A percentile compares a stretch with the other conserved stretches of the same genome.
These are phyloP conservation scores for Cucurbita pepo DNA, from an alignment of 306 rosid genomes.

Conservation along the genomic window DNA sequence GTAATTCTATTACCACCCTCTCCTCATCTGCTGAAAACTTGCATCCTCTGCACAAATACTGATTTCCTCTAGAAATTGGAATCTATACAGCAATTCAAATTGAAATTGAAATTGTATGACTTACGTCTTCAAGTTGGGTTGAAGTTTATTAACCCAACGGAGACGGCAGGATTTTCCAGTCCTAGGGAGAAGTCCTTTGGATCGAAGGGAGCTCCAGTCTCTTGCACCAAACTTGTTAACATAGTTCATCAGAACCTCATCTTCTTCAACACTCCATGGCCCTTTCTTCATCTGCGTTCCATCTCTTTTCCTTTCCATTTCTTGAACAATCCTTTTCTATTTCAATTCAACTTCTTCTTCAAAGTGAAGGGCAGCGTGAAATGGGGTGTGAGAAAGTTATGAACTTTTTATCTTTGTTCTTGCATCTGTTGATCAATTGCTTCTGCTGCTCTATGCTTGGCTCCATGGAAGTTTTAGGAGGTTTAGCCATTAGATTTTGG, in stretches of 20 bases:
- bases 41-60: constrained; percentile 33
- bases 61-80: neutral
- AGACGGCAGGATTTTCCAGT: constrained; percentile 94
- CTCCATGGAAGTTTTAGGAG: too few species aligned
- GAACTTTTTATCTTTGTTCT: neutral
- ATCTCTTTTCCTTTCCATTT: constrained; percentile 24
- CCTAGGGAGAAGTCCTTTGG: constrained; percentile 78
- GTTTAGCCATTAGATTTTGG: too few species aligned
- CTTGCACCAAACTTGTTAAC: constrained; percentile 63
- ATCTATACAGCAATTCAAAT: neutral
- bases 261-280: neutral
- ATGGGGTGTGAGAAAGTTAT: neutral
- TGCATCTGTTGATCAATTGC: too few species aligned
- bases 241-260: constrained; percentile 48
- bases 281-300: constrained; percentile 20
- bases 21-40: constrained; percentile 79
- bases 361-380: neutral
- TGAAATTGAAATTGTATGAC: too few species aligned
- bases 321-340: too few species aligned
- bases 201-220: constrained; percentile 99
- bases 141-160: constrained; percentile 93
- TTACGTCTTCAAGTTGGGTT: constrained; percentile 80
- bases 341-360: neutral
- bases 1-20: constrained; percentile 76
- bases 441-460: too few species aligned